These are phyloP conservation scores for Nakazawaea pomicola DNA, from an alignment of 805 yeast genomes.

Conservation along the genomic window DNA sequence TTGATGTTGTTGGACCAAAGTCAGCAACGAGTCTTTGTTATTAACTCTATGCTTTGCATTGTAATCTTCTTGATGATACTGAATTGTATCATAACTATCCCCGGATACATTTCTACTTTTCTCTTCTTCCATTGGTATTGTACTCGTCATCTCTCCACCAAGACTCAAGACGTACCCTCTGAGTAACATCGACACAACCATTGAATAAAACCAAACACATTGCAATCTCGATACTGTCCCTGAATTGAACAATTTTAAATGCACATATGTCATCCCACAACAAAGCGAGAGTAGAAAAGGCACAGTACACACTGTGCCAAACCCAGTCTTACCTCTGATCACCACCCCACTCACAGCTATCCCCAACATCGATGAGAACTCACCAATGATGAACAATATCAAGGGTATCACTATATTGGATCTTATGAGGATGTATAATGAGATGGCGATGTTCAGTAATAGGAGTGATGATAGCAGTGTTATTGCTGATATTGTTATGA, in stretches of 20 bases:
- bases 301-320: no score
- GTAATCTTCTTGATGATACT: background rate
- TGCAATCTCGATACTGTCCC: background rate
- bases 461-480: no score
- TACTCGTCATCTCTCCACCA: no score
- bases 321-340: no score
- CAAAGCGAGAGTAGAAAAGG: background rate
- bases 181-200: background rate
- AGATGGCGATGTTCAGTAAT: no score
- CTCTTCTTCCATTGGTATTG: no score
- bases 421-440: no score
- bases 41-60: no score
- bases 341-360: no score
- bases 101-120: no score
- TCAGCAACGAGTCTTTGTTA: conserved; percentile 12
- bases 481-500: no score
- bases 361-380: background rate
- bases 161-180: conserved; percentile 1
- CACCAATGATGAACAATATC: background rate
- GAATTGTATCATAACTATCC: background rate
- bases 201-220: background rate
- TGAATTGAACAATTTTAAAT: background rate
- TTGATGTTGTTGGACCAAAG: conserved; percentile 7
- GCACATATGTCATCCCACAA: conserved; percentile 4
- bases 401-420: no score